phyloP scores from a whole-genome alignment of 306 rosid genomes.

The Prunus padus region DNA sequence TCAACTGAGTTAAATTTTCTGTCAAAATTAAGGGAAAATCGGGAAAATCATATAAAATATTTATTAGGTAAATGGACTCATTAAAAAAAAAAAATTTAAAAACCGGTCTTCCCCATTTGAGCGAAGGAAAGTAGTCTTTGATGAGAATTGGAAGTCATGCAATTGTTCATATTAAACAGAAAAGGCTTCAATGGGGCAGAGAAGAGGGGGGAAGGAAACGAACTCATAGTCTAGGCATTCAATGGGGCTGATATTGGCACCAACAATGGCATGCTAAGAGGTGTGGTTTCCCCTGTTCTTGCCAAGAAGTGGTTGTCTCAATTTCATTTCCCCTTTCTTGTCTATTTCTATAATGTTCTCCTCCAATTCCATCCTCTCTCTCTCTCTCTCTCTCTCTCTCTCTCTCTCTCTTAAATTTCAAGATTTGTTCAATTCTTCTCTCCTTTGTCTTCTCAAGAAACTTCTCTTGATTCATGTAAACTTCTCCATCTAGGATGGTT shows the following conservation, averaged over 20 bases:
- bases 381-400: background rate
- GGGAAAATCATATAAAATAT: no score
- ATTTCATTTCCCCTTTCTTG: background rate
- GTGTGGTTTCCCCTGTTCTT: slow-evolving; percentile 52
- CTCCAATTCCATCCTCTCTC: slow-evolving; percentile 5
- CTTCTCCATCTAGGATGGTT: no score
- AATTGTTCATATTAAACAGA: no score
- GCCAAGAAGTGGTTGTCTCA: slow-evolving; percentile 46
- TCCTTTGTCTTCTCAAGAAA: background rate
- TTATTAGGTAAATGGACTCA: no score
- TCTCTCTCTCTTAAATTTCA: background rate
- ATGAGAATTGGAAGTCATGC: no score
- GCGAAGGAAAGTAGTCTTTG: no score
- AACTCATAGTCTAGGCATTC: slow-evolving; percentile 86
- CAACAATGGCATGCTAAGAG: slow-evolving; percentile 69
- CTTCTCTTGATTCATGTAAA: no score
- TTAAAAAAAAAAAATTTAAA: no score
- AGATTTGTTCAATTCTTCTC: background rate
- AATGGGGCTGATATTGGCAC: slow-evolving; percentile 62
- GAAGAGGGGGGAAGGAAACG: background rate
- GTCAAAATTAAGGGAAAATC: no score
- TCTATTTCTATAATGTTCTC: slow-evolving; percentile 18
- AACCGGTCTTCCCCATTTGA: no score
- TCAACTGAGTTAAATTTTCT: no score
- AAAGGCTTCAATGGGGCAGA: no score